Conservation (phyloP, 768 basidiomycete genomes). For the Cystobasidium ongulense region DNA sequence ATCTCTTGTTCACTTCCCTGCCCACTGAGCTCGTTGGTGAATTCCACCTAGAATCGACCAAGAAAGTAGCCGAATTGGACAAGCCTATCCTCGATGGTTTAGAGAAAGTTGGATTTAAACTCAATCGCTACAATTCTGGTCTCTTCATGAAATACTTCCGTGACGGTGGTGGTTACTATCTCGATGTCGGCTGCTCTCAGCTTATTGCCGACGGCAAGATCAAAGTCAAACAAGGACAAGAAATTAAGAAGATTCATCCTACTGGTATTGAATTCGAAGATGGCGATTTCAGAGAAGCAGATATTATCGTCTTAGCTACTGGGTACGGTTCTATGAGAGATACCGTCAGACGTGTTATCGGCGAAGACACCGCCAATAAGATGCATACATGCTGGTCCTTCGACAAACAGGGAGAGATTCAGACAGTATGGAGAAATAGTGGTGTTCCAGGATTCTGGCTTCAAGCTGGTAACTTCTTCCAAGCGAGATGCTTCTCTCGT, state of each 20-base stretch:
- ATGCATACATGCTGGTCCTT: conserved; percentile 44
- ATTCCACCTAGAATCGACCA: conserved; percentile 37
- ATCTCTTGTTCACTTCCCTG: conserved; percentile 51
- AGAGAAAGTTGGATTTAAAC: conserved; percentile 55
- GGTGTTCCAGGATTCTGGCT: conserved; percentile 33
- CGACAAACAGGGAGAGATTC: conserved; percentile 45
- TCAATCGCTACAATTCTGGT: conserved; percentile 36
- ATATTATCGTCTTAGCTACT: conserved; percentile 53
- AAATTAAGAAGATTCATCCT: conserved; percentile 50
- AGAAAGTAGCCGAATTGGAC: conserved; percentile 54
- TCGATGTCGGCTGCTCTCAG: conserved; percentile 45
- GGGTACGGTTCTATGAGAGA: conserved; percentile 47
- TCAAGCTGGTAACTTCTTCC: conserved; percentile 39
- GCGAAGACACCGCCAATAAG: conserved; percentile 42
- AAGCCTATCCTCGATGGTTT: conserved; percentile 55
- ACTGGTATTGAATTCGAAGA: conserved; percentile 52
- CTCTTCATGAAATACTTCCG: conserved; percentile 41
- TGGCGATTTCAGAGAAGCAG: conserved; percentile 43
- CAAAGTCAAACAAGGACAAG: conserved; percentile 59
- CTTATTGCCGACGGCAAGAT: conserved; percentile 61
- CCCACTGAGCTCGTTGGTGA: conserved; percentile 45
- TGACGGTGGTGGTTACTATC: conserved; percentile 42
- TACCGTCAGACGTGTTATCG: conserved; percentile 42
- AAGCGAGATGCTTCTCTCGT: conserved; percentile 36
- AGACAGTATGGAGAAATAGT: not conserved